Conservation (phyloP, 2,329 filamentous ascomycete genomes). For the Celoporthe dispersa region DNA sequence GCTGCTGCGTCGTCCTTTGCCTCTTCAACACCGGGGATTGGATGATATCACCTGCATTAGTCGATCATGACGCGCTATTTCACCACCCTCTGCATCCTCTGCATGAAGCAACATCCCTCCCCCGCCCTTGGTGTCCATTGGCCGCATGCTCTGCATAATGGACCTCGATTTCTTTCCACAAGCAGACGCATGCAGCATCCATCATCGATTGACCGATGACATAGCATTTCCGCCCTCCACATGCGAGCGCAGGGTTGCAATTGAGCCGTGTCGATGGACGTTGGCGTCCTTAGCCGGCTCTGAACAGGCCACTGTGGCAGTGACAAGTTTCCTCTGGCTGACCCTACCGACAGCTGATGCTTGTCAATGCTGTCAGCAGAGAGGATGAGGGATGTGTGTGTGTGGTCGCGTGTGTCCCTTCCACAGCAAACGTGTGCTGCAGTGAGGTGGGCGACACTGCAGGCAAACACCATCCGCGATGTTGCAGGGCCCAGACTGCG, state of each 20-base stretch:
- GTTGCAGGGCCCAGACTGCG: slow-evolving; percentile 33
- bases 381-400: not conserved
- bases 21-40: not conserved
- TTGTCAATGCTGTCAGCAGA: slow-evolving; percentile 1
- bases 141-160: slow-evolving; percentile 23
- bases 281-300: slow-evolving; percentile 6
- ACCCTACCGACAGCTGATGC: slow-evolving; percentile 19
- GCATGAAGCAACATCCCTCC: slow-evolving; percentile 20
- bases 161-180: slow-evolving; percentile 22
- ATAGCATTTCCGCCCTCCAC: slow-evolving; percentile 21
- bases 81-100: slow-evolving; percentile 20
- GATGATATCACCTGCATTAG: slow-evolving; percentile 8
- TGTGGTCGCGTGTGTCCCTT: slow-evolving; percentile 29
- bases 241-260: slow-evolving; percentile 12
- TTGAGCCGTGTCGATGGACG: slow-evolving; percentile 6
- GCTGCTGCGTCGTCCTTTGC: not conserved
- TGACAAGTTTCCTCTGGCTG: slow-evolving; percentile 33
- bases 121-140: slow-evolving; percentile 16
- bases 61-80: slow-evolving; percentile 5
- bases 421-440: slow-evolving; percentile 34
- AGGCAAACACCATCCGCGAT: slow-evolving; percentile 34
- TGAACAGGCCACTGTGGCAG: slow-evolving; percentile 19
- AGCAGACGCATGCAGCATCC: slow-evolving; percentile 25
- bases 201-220: slow-evolving; percentile 20
- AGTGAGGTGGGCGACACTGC: slow-evolving; percentile 35